phyloP scores from a whole-genome alignment of 1,284 basidiomycete species.

The Xanthoconium separans region DNA sequence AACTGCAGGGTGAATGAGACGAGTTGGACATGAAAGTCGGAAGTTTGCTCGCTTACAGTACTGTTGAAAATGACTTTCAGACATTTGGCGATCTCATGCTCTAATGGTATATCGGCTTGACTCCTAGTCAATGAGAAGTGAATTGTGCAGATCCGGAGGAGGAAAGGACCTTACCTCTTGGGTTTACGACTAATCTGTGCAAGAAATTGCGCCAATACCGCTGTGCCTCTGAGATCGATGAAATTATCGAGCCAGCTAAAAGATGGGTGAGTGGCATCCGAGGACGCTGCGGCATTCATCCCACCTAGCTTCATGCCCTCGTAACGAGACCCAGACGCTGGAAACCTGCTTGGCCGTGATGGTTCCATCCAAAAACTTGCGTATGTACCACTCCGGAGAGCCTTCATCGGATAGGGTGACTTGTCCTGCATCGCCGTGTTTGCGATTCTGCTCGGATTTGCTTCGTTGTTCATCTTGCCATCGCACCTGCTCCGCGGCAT shows the following conservation, averaged over 20 bases:
- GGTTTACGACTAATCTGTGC: slow-evolving; percentile 73
- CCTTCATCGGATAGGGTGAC: slow-evolving; percentile 53
- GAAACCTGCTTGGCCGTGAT: slow-evolving; percentile 81
- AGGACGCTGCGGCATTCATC: not conserved
- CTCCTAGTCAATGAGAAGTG: slow-evolving; percentile 42
- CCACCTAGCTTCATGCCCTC: slow-evolving; percentile 79
- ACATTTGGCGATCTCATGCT: slow-evolving; percentile 90
- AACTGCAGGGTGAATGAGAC: slow-evolving; percentile 41
- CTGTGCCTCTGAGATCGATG: slow-evolving; percentile 76
- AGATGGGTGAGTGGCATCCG: slow-evolving; percentile 10
- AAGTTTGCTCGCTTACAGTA: slow-evolving; percentile 49
- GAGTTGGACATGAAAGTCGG: not conserved
- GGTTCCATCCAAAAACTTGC: slow-evolving; percentile 85
- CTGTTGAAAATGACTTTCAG: slow-evolving; percentile 84
- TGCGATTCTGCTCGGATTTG: slow-evolving; percentile 58
- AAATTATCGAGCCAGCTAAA: slow-evolving; percentile 82
- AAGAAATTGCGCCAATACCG: slow-evolving; percentile 82
- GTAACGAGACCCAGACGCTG: slow-evolving; percentile 76
- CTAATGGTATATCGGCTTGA: slow-evolving; percentile 69
- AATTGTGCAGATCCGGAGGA: not conserved
- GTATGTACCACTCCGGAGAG: slow-evolving; percentile 86
- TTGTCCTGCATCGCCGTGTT: slow-evolving; percentile 57
- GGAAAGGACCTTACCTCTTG: slow-evolving; percentile 46
- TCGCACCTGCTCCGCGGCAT: slow-evolving; percentile 79
- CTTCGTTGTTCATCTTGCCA: slow-evolving; percentile 67